A percentile compares a stretch with the other conserved stretches of the same genome.
phyloP scores from a whole-genome alignment of 805 yeast genomes.

The Pichia heedii region DNA sequence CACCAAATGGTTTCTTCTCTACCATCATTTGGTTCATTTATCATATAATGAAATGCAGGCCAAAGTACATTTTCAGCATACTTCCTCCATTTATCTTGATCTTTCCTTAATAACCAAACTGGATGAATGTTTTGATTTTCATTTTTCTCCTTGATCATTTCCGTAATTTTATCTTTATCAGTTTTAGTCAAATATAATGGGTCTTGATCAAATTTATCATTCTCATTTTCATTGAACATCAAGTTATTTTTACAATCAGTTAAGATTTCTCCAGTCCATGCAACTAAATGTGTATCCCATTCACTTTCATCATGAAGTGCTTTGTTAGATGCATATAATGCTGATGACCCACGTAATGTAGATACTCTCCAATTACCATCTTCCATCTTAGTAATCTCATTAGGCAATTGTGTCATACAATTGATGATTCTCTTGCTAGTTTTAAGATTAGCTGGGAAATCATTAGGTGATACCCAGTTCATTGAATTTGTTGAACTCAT shows the following conservation, averaged over 20 bases:
- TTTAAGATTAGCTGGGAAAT: slow-evolving; percentile 23
- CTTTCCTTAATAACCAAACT: slow-evolving; percentile 75
- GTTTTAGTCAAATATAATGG: slow-evolving; percentile 49
- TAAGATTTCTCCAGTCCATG: slow-evolving; percentile 88
- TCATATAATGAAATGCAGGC: slow-evolving; percentile 93
- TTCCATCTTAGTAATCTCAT: slow-evolving; percentile 40
- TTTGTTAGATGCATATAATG: slow-evolving; percentile 67
- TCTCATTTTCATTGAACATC: background rate
- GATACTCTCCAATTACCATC: slow-evolving; percentile 47
- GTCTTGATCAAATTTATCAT: slow-evolving; percentile 26
- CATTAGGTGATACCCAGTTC: slow-evolving; percentile 10
- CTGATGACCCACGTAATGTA: slow-evolving; percentile 73
- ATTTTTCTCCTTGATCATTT: slow-evolving; percentile 36
- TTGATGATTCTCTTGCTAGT: slow-evolving; percentile 61
- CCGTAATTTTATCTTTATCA: slow-evolving; percentile 46
- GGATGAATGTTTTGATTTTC: slow-evolving; percentile 60
- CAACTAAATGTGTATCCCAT: slow-evolving; percentile 85
- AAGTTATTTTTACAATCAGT: background rate
- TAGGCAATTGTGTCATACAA: slow-evolving; percentile 61
- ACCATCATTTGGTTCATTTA: slow-evolving; percentile 64
- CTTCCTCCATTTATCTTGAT: slow-evolving; percentile 76
- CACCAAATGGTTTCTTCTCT: slow-evolving; percentile 61
- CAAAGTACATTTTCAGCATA: slow-evolving; percentile 87
- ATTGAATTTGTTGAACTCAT: background rate
- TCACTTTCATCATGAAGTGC: slow-evolving; percentile 54